phyloP scores from a whole-genome alignment of 371 early-diverging fungal genomes.

The Dinochytrium kinnereticum region DNA sequence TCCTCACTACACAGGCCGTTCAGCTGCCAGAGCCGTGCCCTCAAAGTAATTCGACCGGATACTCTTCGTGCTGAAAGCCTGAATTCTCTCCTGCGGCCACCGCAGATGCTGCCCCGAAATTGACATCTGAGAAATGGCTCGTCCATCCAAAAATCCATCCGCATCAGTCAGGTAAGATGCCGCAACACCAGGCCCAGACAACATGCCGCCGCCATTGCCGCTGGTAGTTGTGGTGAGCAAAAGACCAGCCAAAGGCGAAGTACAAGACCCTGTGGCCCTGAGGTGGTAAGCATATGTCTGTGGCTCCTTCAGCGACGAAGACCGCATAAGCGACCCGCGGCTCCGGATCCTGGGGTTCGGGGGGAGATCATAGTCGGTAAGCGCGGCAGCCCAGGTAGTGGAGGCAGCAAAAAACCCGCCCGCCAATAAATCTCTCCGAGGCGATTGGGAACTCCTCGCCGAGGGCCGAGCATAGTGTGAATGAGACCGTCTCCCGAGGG shows the following conservation, averaged over 20 bases:
- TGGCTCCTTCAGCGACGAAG: not conserved
- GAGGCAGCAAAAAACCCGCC: not conserved
- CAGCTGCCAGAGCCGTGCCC: not conserved
- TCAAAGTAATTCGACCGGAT: not conserved
- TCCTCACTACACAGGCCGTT: not conserved
- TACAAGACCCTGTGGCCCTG: not conserved
- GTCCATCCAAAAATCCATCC: not conserved
- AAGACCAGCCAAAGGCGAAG: conserved; percentile 4
- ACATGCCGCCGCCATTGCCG: not conserved
- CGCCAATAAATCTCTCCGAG: not conserved
- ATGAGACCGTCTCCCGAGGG: not conserved
- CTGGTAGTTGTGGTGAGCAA: not conserved
- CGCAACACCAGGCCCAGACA: not conserved
- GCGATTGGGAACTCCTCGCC: not conserved
- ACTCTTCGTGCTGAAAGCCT: not conserved
- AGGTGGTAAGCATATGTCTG: not conserved
- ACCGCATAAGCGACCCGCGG: not conserved
- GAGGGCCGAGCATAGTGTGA: not conserved
- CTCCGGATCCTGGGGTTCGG: not conserved
- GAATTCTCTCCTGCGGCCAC: not conserved
- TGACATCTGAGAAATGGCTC: not conserved
- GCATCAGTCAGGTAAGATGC: too few relatives aligned
- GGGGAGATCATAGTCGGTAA: not conserved
- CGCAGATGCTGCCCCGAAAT: not conserved
- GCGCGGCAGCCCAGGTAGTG: not conserved